Base-by-base conservation (phyloP, 2,329 filamentous ascomycete species). In the Penicillium sp. region DNA sequence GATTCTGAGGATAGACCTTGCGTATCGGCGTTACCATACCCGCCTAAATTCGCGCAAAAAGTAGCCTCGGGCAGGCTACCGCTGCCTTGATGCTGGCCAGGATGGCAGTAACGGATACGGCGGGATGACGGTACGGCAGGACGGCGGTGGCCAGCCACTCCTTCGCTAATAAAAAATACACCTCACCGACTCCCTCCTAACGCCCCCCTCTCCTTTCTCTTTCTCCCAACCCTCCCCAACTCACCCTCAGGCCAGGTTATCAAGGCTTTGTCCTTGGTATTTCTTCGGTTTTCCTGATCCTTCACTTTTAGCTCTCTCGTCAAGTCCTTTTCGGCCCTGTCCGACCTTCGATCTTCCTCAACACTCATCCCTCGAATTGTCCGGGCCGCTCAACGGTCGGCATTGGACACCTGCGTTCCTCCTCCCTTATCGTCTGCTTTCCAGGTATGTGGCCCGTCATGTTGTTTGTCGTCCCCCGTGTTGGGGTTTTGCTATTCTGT, bases 191-290 rank as follows among this genome's bases (percentile, higher is more conserved):
- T 67, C 65, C 65, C 63, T 55, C 46, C 47, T 55, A 22, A 41
- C 50, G 50, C 50, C 56, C 54, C 55, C 60, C 58, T 59, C 54
- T 47, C 60, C 59, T 55, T 55, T 65, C 56, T 63, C 60, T 58
- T 53, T 57, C 57, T 55, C 24, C 56, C 56, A 55, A 60, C 55
- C 55, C 49, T 55, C 52, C 60, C 31, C 10, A 31, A 40, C 9
- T 56, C 44, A 24, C 22, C 37, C 50, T n/a, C 60, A 50, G 24
- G 52, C 37, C 54, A 56, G 51, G 50, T 59, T 55, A 63, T 69
- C 64, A 66, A 69, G 66, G 66, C 65, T 62, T 58, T 62, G 66
- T 50, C 66, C 67, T 70, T 68, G 67, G 62, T 63, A 50, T 54
- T 50, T 55, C 35, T 36, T 52, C 54, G 54, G 40, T 56, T 54